phyloP scores from a whole-genome alignment of 148 eudicot genomes.

The Cornus florida region DNA sequence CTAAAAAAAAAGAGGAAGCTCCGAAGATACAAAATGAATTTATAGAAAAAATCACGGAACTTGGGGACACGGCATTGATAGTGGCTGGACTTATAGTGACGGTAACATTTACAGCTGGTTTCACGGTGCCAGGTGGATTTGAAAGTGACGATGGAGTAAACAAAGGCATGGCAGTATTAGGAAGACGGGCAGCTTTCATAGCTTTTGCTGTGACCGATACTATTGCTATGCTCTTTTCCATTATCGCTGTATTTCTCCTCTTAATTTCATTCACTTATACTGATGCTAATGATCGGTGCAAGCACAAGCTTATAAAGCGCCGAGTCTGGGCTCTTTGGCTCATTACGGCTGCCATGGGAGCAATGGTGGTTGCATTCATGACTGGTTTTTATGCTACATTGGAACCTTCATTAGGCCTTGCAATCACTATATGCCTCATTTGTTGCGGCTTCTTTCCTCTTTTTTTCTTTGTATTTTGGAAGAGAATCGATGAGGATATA shows the following conservation, averaged over 20 bases:
- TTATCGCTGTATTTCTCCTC: background rate
- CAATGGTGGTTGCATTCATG: constrained; percentile 10
- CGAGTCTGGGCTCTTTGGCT: background rate
- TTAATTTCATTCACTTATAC: background rate
- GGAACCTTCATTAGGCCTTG: background rate
- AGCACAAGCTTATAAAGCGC: too few relatives aligned
- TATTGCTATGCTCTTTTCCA: background rate
- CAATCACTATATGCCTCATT: background rate
- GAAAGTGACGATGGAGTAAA: background rate
- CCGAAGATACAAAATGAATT: too few relatives aligned
- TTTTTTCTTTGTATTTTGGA: too few relatives aligned
- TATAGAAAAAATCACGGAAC: too few relatives aligned
- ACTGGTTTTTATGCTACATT: constrained; percentile 1
- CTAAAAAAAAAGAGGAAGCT: too few relatives aligned
- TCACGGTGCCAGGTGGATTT: constrained; percentile 14
- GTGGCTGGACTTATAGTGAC: constrained; percentile 12
- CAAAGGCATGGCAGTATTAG: constrained; percentile 8
- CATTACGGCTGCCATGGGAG: background rate
- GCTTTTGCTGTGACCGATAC: background rate
- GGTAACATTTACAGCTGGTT: constrained; percentile 14
- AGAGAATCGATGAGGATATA: too few relatives aligned
- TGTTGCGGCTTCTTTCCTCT: too few relatives aligned
- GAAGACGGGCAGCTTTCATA: constrained; percentile 2
- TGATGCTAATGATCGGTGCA: too few relatives aligned
- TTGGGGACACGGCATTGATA: background rate